These are phyloP conservation scores for Coniophora puteana DNA, from an alignment of 1,284 basidiomycete species.

Conservation along the genomic window DNA sequence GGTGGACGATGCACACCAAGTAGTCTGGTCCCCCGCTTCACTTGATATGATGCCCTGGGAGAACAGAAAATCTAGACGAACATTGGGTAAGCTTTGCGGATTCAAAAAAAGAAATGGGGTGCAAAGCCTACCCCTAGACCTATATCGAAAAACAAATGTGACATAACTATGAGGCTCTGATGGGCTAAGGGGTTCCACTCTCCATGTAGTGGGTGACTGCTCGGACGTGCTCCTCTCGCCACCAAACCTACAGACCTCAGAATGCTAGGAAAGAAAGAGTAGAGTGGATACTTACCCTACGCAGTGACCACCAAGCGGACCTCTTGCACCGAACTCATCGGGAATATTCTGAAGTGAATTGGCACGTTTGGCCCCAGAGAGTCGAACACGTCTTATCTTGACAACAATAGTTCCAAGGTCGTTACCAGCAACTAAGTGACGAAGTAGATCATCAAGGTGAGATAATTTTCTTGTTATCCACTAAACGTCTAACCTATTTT, in stretches of 20 bases:
- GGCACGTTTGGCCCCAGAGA: slow-evolving; percentile 26
- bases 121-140: slow-evolving; percentile 39
- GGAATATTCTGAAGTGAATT: slow-evolving; percentile 36
- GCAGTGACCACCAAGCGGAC: slow-evolving; percentile 33
- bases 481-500: slow-evolving; percentile 24
- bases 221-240: slow-evolving; percentile 31
- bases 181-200: slow-evolving; percentile 40
- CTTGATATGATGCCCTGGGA: slow-evolving; percentile 21
- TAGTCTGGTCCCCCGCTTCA: no score
- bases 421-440: no score
- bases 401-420: slow-evolving; percentile 51
- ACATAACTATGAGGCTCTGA: slow-evolving; percentile 41
- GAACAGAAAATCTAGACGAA: slow-evolving; percentile 16
- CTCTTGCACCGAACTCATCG: slow-evolving; percentile 21
- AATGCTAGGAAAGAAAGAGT: slow-evolving; percentile 3
- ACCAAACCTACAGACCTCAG: slow-evolving; percentile 38
- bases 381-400: slow-evolving; percentile 46
- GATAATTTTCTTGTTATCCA: no score
- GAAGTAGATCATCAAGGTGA: no score
- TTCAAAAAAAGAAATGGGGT: not conserved
- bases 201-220: slow-evolving; percentile 48
- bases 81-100: not conserved
- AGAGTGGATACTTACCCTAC: slow-evolving; percentile 31
- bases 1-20: no score
- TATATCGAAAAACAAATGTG: slow-evolving; percentile 57